Conservation (phyloP, 257 asterid genomes). For the Euphrasia confusa region DNA sequence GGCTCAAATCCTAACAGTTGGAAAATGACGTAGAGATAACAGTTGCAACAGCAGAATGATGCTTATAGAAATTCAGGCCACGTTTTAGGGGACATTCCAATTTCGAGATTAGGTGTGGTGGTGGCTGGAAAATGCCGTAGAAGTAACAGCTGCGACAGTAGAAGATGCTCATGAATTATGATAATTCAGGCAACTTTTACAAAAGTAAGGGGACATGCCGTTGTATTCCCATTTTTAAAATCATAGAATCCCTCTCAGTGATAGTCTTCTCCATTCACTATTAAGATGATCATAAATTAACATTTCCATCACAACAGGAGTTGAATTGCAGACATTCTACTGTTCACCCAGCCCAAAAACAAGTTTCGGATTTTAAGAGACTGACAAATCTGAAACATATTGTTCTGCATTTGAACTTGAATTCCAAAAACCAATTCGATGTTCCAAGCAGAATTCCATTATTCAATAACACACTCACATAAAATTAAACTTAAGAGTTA, state of each 20-base stretch:
- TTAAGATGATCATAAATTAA: conserved; percentile 14
- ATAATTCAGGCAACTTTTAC: neutral
- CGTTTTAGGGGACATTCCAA: no score
- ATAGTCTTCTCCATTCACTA: neutral
- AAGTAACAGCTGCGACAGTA: conserved; percentile 3
- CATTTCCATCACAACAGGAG: neutral
- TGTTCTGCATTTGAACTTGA: neutral
- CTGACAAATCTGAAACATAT: neutral
- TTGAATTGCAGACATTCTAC: neutral
- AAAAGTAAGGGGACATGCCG: neutral
- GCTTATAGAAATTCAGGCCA: no score
- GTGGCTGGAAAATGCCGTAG: conserved; percentile 3
- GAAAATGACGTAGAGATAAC: neutral
- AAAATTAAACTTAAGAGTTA: conserved; percentile 9
- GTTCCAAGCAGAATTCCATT: conserved; percentile 5
- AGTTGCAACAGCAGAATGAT: no score
- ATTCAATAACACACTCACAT: neutral
- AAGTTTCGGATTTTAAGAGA: conserved; percentile 5
- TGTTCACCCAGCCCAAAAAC: neutral
- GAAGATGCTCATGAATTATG: neutral
- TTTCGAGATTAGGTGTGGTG: neutral
- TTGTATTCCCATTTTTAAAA: neutral
- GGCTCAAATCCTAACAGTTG: no score
- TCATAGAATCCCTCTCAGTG: no score
- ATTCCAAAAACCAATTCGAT: conserved; percentile 1